Evolutionary conservation across 2,329 filamentous ascomycete species (phyloP).

Genomic region (Diaporthe destruens): DNA sequence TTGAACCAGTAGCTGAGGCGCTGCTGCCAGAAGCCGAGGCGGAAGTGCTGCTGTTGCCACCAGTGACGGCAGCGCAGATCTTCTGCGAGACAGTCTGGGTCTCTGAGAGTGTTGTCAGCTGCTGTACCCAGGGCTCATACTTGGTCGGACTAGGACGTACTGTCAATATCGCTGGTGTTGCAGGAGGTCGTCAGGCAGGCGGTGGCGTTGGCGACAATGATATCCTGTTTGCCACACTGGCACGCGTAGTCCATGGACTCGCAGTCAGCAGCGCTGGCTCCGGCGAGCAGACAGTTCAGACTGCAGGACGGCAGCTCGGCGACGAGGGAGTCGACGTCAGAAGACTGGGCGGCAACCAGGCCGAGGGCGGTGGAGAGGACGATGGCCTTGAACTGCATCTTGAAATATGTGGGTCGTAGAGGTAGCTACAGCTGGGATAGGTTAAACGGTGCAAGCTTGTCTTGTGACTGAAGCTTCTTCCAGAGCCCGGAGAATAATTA

Average conservation of each 20-base stretch:
- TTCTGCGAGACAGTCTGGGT: slow-evolving; percentile 35
- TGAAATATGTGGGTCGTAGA: slow-evolving; percentile 23
- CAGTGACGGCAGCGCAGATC: slow-evolving; percentile 36
- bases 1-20: slow-evolving; percentile 16
- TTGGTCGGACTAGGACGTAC: slow-evolving; percentile 1
- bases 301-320: slow-evolving; percentile 40
- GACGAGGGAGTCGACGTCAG: slow-evolving; percentile 30
- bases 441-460: neutral
- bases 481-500: slow-evolving; percentile 8
- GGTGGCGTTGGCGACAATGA: slow-evolving; percentile 29
- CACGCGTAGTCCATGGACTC: slow-evolving; percentile 37
- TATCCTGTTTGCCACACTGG: slow-evolving; percentile 37
- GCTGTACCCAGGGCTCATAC: too few species aligned
- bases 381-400: slow-evolving; percentile 42
- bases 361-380: slow-evolving; percentile 37
- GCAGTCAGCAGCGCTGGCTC: slow-evolving; percentile 38
- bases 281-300: slow-evolving; percentile 33
- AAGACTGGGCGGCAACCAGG: slow-evolving; percentile 37
- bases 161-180: slow-evolving; percentile 38
- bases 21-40: slow-evolving; percentile 6
- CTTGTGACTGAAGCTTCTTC: neutral
- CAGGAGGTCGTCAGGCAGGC: slow-evolving; percentile 33
- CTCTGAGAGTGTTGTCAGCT: slow-evolving; percentile 26
- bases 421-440: slow-evolving; percentile 36
- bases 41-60: slow-evolving; percentile 22